Conservation (phyloP, 2,329 filamentous ascomycete genomes). For the Cladophialophora bantiana region DNA sequence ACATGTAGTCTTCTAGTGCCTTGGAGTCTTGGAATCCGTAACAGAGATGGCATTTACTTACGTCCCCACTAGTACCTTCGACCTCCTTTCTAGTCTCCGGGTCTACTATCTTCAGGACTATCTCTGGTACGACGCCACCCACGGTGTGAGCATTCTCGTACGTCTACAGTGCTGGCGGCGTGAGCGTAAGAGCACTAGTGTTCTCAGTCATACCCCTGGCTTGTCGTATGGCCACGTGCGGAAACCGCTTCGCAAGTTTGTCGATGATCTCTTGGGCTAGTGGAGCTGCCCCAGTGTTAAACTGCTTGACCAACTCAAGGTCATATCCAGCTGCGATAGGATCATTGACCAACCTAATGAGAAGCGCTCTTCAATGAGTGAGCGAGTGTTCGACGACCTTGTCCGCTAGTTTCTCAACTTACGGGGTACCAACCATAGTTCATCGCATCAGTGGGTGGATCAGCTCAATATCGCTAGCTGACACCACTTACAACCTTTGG, state of each 20-base stretch:
- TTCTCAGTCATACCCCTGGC: conserved; percentile 81
- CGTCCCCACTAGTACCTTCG: conserved; percentile 21
- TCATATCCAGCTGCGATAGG: conserved; percentile 51
- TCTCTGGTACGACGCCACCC: conserved; percentile 56
- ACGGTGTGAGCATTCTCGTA: conserved; percentile 25
- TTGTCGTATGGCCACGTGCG: conserved; percentile 70
- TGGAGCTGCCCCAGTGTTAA: conserved; percentile 80
- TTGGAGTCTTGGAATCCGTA: no score
- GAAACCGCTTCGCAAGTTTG: conserved; percentile 68
- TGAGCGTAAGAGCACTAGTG: conserved; percentile 42
- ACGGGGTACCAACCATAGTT: conserved; percentile 33
- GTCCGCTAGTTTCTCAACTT: no score
- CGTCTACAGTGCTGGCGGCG: conserved; percentile 13
- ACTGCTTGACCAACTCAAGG: conserved; percentile 67
- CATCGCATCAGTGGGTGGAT: conserved; percentile 44
- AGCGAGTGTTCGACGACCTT: no score
- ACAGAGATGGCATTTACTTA: no score
- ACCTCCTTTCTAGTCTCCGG: conserved; percentile 23
- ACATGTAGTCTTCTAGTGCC: no score
- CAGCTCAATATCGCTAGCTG: no score
- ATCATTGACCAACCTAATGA: conserved; percentile 29
- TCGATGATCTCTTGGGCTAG: conserved; percentile 74
- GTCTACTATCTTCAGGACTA: conserved; percentile 66
- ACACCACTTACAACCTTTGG: conserved; percentile 81
- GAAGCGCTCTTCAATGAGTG: conserved; percentile 20